Percentiles rank a stretch among this genome's conserved stretches.
phyloP scores from a whole-genome alignment of 768 basidiomycete genomes.

The Galerina marginata region DNA sequence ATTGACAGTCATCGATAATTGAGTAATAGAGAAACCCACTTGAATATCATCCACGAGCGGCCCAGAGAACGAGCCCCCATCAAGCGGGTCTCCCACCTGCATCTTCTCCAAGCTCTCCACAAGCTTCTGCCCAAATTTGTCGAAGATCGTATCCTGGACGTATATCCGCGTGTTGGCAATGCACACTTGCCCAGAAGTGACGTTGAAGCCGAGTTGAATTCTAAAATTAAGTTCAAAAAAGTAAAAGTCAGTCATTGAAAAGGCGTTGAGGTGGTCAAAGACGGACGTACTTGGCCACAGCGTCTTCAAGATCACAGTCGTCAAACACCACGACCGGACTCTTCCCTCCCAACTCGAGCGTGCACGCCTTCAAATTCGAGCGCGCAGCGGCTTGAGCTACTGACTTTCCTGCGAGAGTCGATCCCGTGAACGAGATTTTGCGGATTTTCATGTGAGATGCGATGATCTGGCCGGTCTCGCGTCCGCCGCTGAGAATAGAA shows the following conservation, averaged over 20 bases:
- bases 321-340: constrained; percentile 65
- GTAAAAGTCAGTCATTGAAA: background rate
- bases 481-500: constrained; percentile 16
- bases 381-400: constrained; percentile 71
- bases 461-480: constrained; percentile 64
- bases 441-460: constrained; percentile 63
- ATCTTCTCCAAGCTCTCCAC: background rate
- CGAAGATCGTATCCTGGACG: constrained; percentile 12
- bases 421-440: constrained; percentile 80
- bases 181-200: constrained; percentile 9
- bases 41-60: constrained; percentile 9
- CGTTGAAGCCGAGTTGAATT: background rate
- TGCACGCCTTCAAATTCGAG: constrained; percentile 74
- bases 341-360: constrained; percentile 77
- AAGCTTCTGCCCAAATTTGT: background rate
- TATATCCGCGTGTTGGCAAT: constrained; percentile 8
- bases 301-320: constrained; percentile 63
- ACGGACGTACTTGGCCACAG: constrained; percentile 39
- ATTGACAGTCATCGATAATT: background rate
- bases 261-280: background rate
- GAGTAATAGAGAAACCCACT: background rate
- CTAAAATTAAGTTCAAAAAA: background rate
- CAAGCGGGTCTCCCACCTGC: constrained; percentile 2
- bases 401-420: constrained; percentile 68
- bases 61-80: background rate